Evolutionary conservation across 805 yeast genomes (phyloP).

Genomic region (Wickerhamomyces strasburgensis): DNA sequence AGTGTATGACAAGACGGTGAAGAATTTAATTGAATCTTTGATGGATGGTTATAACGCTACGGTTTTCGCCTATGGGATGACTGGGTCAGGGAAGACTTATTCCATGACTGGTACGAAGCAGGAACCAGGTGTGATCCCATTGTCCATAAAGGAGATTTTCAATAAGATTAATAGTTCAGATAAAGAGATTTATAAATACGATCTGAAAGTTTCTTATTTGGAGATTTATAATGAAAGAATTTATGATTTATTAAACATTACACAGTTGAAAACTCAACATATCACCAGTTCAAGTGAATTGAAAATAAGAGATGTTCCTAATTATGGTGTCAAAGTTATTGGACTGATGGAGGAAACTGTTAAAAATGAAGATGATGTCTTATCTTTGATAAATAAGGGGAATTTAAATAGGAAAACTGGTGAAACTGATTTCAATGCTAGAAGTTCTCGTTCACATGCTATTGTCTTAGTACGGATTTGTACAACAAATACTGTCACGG

Average conservation of each 20-base stretch:
- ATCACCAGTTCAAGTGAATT: constrained; percentile 41
- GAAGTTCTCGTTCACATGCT: constrained; percentile 91
- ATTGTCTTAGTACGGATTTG: constrained; percentile 65
- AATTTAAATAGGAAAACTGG: constrained; percentile 74
- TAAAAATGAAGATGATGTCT: constrained; percentile 50
- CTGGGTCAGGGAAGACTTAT: constrained; percentile 91
- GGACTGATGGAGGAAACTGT: constrained; percentile 68
- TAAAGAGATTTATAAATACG: constrained; percentile 30
- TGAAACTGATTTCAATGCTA: constrained; percentile 82
- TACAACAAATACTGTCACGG: constrained; percentile 36
- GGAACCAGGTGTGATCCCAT: constrained; percentile 75
- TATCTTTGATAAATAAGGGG: constrained; percentile 58
- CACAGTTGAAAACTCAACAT: constrained; percentile 11
- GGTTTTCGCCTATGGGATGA: constrained; percentile 94
- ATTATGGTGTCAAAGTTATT: constrained; percentile 65
- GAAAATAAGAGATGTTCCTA: constrained; percentile 71
- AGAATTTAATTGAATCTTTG: constrained; percentile 47
- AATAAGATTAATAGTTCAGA: constrained; percentile 19
- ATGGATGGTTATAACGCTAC: constrained; percentile 82
- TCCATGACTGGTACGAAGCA: constrained; percentile 72
- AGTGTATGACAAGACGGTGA: constrained; percentile 57
- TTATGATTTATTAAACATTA: constrained; percentile 59
- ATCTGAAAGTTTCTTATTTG: constrained; percentile 64
- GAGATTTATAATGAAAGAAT: constrained; percentile 93
- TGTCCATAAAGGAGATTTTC: constrained; percentile 69